Evolutionary conservation across 352 stramenopile genomes (phyloP).

Genomic region (Phytopythium litorale): DNA sequence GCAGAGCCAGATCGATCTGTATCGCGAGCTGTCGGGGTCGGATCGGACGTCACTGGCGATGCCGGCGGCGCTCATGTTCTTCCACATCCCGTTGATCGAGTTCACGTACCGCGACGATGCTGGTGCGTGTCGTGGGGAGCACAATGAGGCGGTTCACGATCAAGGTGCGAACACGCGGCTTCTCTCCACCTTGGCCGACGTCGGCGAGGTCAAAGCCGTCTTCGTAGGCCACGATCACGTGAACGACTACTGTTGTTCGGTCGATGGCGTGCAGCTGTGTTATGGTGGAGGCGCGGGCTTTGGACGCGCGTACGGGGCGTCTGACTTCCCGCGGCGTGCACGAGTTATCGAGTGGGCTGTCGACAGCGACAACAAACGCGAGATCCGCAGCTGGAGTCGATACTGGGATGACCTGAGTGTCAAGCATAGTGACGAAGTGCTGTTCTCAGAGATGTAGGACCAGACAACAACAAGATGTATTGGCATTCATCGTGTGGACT

Average conservation of each 20-base stretch:
- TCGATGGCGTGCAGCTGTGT: slow-evolving; percentile 44
- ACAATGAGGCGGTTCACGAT: slow-evolving; percentile 22
- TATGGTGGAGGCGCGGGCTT: slow-evolving; percentile 51
- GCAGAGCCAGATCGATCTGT: slow-evolving; percentile 37
- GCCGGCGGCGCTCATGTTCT: slow-evolving; percentile 50
- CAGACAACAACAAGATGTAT: too few species aligned
- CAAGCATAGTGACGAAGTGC: slow-evolving; percentile 26
- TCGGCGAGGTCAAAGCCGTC: slow-evolving; percentile 51
- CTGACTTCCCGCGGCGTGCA: slow-evolving; percentile 24
- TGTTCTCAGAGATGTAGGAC: slow-evolving; percentile 20
- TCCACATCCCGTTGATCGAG: slow-evolving; percentile 58
- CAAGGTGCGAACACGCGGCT: slow-evolving; percentile 25
- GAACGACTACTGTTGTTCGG: slow-evolving; percentile 54
- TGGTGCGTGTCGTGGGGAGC: slow-evolving; percentile 10
- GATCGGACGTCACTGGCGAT: slow-evolving; percentile 8
- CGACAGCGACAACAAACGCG: slow-evolving; percentile 27
- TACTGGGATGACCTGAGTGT: slow-evolving; percentile 26
- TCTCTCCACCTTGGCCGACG: slow-evolving; percentile 35
- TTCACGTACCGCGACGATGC: slow-evolving; percentile 15
- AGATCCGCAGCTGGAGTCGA: slow-evolving; percentile 42
- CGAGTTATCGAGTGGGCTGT: slow-evolving; percentile 44
- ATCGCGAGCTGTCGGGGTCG: slow-evolving; percentile 21
- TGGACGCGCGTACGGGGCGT: slow-evolving; percentile 25
- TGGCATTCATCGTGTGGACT: too few species aligned
- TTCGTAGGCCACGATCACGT: slow-evolving; percentile 62